Evolutionary conservation across 352 stramenopile genomes (phyloP), one percentile per base, ranked within the genome.

Genomic region (Phytophthora crassamura): DNA sequence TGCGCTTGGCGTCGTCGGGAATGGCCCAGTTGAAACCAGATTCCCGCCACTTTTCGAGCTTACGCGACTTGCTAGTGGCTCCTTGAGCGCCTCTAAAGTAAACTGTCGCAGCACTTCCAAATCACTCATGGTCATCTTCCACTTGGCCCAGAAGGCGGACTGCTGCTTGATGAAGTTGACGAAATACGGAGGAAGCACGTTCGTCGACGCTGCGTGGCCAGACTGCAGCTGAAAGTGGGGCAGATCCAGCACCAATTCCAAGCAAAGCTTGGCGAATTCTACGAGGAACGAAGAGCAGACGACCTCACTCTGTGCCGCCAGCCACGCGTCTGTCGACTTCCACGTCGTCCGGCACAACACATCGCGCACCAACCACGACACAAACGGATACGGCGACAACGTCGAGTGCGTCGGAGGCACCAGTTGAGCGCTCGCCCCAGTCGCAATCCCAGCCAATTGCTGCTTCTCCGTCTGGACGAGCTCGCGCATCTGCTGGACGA

Each of bases 141-240:
- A 94, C 39, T 90, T 91, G 4, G 68, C 50, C 86, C 86, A 94
- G 41, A 94, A 74, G 4, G 56, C 22, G 1, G 72, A 67, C 63
- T 93, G 86, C 51, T 93, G 86, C 41, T 93, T 94, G 41, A 94
- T 86, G 47, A 94, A 94, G 46, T 94, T 94, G 20, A 94, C 80
- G 48, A 94, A 93, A 56, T 94, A 94, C 25, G 86, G 86, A 11
- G 86, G 86, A 39, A 94, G 59, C 11, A 87, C 84, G 51, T 91
- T 93, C 16, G 66, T 80, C 7, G 86, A 90, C 0, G 74, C 70
- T 20, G 82, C 68, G 42, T 80, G 75, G 10, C 69, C 64, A 33
- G 78, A 75, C 10, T 72, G 45, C 9, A 80, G 54, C 46, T 86
- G 74, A 47, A 93, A 94, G 38, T 93, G 86, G 8, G 86, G 84